Evolutionary conservation across 129 eudicot species (phyloP).

Genomic region (Artemisia argyi): DNA sequence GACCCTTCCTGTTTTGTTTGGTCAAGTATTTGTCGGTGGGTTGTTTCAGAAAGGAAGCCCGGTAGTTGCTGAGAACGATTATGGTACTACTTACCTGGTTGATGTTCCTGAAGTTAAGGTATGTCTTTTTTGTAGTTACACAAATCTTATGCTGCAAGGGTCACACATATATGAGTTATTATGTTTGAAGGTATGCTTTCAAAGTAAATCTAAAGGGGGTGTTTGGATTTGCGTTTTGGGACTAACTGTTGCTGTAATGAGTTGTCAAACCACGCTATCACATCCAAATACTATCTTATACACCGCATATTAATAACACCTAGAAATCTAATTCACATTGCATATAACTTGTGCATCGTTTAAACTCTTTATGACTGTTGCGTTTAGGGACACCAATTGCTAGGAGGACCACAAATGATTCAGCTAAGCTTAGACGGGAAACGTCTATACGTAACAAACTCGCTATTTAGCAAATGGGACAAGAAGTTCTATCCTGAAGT

Average conservation of each 20-base stretch:
- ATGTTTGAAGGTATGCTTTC: too few species aligned
- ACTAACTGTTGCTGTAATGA: neutral
- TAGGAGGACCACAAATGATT: conserved; percentile 99
- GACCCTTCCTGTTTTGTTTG: too few species aligned
- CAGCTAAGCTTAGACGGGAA: conserved; percentile 94
- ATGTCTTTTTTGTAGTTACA: too few species aligned
- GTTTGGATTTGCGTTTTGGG: too few species aligned
- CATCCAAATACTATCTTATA: neutral
- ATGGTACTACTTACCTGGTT: too few species aligned
- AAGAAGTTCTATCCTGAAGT: conserved; percentile 89
- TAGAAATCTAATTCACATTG: neutral
- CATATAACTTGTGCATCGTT: neutral
- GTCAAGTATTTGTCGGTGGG: too few species aligned
- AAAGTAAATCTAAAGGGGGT: too few species aligned
- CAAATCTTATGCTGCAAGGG: too few species aligned
- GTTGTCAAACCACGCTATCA: neutral
- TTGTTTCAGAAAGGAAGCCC: too few species aligned
- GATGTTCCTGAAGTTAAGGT: too few species aligned
- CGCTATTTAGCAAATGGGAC: conserved; percentile 94
- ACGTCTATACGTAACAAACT: conserved; percentile 83
- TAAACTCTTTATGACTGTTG: neutral
- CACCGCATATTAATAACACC: neutral
- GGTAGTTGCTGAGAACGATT: too few species aligned
- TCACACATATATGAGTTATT: too few species aligned
- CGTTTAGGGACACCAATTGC: conserved; percentile 66